Conservation (phyloP, 2,329 filamentous ascomycete species). For the Tolypocladium guangdongense region DNA sequence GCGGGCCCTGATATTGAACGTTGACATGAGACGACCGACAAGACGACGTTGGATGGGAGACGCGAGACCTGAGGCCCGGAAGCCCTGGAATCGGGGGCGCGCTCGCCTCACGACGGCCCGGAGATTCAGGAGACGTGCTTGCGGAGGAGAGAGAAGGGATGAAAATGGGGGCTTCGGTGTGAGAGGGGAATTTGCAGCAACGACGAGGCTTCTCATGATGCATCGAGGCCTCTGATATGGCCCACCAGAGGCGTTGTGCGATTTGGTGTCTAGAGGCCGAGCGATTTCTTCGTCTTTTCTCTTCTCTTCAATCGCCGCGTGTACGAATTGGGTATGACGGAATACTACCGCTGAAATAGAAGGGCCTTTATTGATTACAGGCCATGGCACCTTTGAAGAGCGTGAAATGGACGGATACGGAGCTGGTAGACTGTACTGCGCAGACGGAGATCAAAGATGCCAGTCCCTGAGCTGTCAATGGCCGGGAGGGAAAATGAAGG, state of each 20-base stretch:
- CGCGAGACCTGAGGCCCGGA: too few relatives aligned
- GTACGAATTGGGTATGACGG: constrained; percentile 5
- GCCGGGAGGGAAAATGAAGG: neutral
- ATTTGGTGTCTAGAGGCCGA: constrained; percentile 3
- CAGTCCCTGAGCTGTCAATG: neutral
- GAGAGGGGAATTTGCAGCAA: neutral
- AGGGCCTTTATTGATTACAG: neutral
- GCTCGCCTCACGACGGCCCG: neutral
- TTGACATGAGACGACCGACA: neutral
- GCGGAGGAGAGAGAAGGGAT: neutral
- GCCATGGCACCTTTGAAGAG: neutral
- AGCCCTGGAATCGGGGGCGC: too few relatives aligned
- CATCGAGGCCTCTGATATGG: constrained; percentile 6
- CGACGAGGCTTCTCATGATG: neutral
- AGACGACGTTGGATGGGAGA: neutral
- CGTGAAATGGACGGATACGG: neutral
- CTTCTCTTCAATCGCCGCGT: neutral
- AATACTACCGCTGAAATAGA: neutral
- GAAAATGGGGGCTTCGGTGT: neutral
- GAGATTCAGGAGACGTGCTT: neutral
- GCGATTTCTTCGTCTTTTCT: neutral
- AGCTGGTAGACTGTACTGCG: too few relatives aligned
- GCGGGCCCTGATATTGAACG: neutral
- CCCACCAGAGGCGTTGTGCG: constrained; percentile 7
- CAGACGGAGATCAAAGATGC: neutral